Base-by-base conservation (phyloP, 163 green algal species). In the Scenedesmus sp. region DNA sequence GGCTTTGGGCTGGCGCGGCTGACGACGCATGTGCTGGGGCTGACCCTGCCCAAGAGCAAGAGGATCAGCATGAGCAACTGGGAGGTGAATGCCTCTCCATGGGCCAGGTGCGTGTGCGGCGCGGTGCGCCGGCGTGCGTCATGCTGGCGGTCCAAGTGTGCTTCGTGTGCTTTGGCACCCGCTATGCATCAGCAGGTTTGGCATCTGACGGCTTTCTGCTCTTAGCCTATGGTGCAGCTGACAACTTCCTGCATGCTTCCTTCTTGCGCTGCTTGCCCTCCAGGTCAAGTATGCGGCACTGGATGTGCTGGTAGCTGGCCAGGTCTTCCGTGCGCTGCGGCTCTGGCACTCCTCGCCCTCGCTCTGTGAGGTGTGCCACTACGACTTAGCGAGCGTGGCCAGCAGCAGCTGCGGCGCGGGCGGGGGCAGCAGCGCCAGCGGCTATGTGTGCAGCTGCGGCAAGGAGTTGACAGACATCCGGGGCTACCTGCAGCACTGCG, bases 271-370 rank as follows among this genome's bases (percentile, higher is more conserved):
- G 68, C n/a, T 13, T 7, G 1, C 33, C n/a, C n/a, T 24, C 16
- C 95, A 97, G 87, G 83, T 97, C 65, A 94, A 95, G 79, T 97
- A 97, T 85, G 95, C 95, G 22, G 93, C 93, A 6, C 86, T 97
- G 83, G 88, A 93, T 61, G 93, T 92, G 43, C 59, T 93, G 7
- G 37, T 94, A n/a, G 56, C 86, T 6, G 85, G 92, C 7, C 80
- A 95, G 82, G 83, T 97, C 35, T 97, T 96, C 81, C 92, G 95
- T 3, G 93, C 82, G 10, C 91, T 98, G 89, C 89, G 96, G 30
- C 90, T 97, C 35, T 97, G 96, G 96, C 96, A 97, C 92, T 95
- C 93, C 83, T 96, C 92, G 1, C 94, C 95, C 59, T 95, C 92
- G 33, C 87, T 94, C 44, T 97, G 95, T 91, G 89, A 91, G 15